A percentile compares a stretch with the other conserved stretches of the same genome.
Evolutionary conservation across 306 rosid genomes (phyloP).

Genomic region (Erythrophleum fordii): DNA sequence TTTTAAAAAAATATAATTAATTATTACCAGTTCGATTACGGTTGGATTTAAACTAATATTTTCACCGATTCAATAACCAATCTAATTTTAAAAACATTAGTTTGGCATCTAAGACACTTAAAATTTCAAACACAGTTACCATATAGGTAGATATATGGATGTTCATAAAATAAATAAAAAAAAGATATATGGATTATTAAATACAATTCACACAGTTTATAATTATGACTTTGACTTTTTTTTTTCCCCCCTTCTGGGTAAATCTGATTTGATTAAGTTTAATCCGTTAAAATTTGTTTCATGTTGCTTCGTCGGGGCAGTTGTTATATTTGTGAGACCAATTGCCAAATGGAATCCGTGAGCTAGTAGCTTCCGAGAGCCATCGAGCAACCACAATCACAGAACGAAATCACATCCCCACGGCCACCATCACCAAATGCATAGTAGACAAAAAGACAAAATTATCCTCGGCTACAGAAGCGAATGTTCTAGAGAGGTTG

Average conservation of each 20-base stretch:
- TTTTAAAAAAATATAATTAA: no score
- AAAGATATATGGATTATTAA: neutral
- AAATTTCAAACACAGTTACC: no score
- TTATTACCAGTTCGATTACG: no score
- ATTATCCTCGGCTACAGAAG: neutral
- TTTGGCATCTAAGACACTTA: neutral
- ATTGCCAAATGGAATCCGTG: neutral
- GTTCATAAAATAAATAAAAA: no score
- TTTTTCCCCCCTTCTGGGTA: no score
- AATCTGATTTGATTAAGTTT: no score
- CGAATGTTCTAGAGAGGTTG: neutral
- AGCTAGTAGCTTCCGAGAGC: neutral
- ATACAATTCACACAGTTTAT: neutral
- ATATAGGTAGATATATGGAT: no score
- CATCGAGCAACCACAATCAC: neutral
- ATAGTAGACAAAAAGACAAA: neutral
- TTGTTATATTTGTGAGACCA: neutral
- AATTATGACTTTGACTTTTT: neutral
- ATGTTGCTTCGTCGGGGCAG: neutral
- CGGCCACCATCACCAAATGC: neutral
- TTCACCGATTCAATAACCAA: no score
- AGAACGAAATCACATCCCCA: neutral
- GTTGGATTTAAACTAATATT: no score
- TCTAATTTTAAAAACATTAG: no score
- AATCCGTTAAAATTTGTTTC: neutral